A percentile compares a stretch with the other conserved stretches of the same genome.
These are phyloP conservation scores for Fraxinus velutina DNA, from an alignment of 305 asterid genomes.

Conservation along the genomic window DNA sequence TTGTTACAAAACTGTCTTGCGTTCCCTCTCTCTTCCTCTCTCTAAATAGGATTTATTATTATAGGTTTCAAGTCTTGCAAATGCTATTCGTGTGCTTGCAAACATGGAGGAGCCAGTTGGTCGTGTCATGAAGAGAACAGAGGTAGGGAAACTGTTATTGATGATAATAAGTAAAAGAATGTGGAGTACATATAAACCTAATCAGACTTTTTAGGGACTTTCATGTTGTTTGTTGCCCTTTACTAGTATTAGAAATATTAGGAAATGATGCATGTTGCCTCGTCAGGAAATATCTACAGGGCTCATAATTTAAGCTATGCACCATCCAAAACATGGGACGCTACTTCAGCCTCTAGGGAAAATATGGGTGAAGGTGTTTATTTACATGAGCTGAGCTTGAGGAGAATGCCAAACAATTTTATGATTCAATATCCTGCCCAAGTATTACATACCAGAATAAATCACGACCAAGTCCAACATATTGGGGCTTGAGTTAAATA, in stretches of 20 bases:
- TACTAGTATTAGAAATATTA: background rate
- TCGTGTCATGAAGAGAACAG: conserved; percentile 68
- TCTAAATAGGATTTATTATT: conserved; percentile 9
- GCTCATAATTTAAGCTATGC: background rate
- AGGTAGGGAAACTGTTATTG: conserved; percentile 43
- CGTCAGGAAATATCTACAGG: background rate
- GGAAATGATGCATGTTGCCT: background rate
- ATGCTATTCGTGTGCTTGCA: conserved; percentile 85
- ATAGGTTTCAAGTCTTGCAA: conserved; percentile 82
- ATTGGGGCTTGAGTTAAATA: background rate
- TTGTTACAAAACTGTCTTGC: background rate
- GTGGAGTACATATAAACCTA: background rate
- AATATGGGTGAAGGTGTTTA: background rate
- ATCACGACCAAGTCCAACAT: background rate
- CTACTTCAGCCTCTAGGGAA: background rate
- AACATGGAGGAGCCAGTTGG: conserved; percentile 98
- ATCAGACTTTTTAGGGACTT: background rate
- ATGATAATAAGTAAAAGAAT: conserved; percentile 6
- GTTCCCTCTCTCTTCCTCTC: conserved; percentile 1
- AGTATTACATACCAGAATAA: background rate
- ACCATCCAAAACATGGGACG: background rate
- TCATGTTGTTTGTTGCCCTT: background rate
- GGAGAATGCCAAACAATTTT: background rate
- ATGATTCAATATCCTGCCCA: background rate
- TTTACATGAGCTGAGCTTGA: background rate